Conservation (phyloP, 2,329 filamentous ascomycete species). For the Bertia moriformis region DNA sequence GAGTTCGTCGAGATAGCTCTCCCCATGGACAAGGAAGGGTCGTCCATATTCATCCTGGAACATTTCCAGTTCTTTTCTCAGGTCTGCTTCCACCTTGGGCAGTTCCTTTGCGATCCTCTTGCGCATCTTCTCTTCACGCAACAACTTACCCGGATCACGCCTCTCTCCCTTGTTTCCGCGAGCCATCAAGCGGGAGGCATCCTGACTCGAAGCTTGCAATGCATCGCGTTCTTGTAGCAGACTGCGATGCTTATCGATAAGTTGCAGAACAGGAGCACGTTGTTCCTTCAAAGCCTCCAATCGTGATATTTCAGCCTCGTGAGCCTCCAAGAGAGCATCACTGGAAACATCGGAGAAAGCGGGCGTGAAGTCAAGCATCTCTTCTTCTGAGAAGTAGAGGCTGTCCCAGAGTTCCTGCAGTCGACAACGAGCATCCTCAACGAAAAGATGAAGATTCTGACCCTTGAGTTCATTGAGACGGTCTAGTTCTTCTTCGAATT, state of each 20-base stretch:
- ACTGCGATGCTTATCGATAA: slow-evolving; percentile 71
- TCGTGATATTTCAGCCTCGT: slow-evolving; percentile 77
- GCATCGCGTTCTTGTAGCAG: slow-evolving; percentile 78
- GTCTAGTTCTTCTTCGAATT: slow-evolving; percentile 81
- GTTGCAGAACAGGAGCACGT: slow-evolving; percentile 65
- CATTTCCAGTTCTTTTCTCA: slow-evolving; percentile 64
- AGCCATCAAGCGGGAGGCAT: slow-evolving; percentile 82
- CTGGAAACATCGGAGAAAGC: slow-evolving; percentile 96
- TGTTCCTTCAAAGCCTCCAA: slow-evolving; percentile 75
- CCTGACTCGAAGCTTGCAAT: slow-evolving; percentile 78
- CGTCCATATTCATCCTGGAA: slow-evolving; percentile 93
- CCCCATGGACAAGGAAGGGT: slow-evolving; percentile 83
- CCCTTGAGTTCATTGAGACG: slow-evolving; percentile 83
- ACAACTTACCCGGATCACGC: slow-evolving; percentile 81
- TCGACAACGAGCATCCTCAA: slow-evolving; percentile 81
- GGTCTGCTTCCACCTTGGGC: slow-evolving; percentile 76
- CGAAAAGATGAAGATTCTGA: slow-evolving; percentile 88
- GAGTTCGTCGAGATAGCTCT: slow-evolving; percentile 78
- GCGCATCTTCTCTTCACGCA: slow-evolving; percentile 95
- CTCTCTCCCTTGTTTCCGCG: slow-evolving; percentile 86
- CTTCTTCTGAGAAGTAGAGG: slow-evolving; percentile 88
- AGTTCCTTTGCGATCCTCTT: slow-evolving; percentile 94
- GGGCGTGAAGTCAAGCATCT: slow-evolving; percentile 96
- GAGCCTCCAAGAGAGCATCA: slow-evolving; percentile 83
- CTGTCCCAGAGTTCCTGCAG: slow-evolving; percentile 91